Evolutionary conservation across 2,329 filamentous ascomycete species (phyloP).

Genomic region (Xylaria polymorpha): DNA sequence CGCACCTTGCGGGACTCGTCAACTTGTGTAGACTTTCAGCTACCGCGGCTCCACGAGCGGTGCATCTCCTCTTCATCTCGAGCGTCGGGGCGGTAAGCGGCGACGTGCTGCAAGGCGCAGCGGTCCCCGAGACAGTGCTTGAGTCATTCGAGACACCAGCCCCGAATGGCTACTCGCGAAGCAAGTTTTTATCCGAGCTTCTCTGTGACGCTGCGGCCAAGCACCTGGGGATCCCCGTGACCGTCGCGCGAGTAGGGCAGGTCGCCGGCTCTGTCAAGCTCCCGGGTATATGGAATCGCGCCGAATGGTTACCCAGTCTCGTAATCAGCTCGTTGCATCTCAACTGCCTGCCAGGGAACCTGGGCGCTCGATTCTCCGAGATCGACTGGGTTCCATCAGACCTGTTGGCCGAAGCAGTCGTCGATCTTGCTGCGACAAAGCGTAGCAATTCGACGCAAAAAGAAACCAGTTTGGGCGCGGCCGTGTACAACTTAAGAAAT

Average conservation of each 20-base stretch:
- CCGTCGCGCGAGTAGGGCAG: background rate
- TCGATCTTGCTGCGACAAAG: background rate
- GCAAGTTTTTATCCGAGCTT: background rate
- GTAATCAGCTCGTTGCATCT: background rate
- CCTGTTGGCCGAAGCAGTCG: background rate
- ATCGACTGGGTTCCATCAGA: background rate
- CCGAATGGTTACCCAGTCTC: background rate
- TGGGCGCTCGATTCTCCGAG: background rate
- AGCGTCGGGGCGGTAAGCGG: background rate
- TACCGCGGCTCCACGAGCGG: background rate
- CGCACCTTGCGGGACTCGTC: slow-evolving; percentile 22
- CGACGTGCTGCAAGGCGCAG: background rate
- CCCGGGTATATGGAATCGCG: background rate
- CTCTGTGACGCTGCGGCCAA: background rate
- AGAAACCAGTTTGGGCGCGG: background rate
- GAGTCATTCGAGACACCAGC: background rate
- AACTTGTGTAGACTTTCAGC: slow-evolving; percentile 2
- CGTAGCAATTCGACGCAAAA: background rate
- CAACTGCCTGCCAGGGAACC: background rate
- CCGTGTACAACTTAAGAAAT: background rate
- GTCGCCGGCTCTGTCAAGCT: background rate
- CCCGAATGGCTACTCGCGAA: background rate
- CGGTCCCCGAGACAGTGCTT: background rate
- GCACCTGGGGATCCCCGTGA: background rate
- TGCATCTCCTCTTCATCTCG: background rate